These are phyloP conservation scores for Candida sanyaensis DNA, from an alignment of 1,139 yeast species.

Conservation along the genomic window DNA sequence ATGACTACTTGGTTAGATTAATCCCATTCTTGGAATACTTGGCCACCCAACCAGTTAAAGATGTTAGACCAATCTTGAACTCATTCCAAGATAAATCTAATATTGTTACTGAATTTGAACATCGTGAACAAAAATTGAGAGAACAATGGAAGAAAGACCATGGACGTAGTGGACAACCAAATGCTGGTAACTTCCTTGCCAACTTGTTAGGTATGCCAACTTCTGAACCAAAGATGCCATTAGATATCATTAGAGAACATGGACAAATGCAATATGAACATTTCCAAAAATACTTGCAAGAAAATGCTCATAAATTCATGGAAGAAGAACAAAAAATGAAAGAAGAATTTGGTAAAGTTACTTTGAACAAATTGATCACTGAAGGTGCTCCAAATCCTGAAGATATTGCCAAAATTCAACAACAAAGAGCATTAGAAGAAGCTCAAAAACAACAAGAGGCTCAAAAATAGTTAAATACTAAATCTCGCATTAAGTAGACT, in stretches of 20 bases:
- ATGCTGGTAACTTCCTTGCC: slow-evolving; percentile 55
- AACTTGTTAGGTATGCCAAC: slow-evolving; percentile 63
- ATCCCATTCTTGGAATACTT: slow-evolving; percentile 94
- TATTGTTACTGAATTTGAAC: slow-evolving; percentile 71
- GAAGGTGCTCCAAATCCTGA: slow-evolving; percentile 88
- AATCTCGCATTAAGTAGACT: not conserved
- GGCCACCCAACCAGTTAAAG: slow-evolving; percentile 88
- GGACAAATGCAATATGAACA: slow-evolving; percentile 89
- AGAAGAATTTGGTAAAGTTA: slow-evolving; percentile 77
- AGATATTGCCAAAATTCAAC: slow-evolving; percentile 73
- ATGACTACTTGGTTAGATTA: slow-evolving; percentile 73
- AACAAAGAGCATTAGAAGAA: slow-evolving; percentile 30
- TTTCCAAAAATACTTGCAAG: slow-evolving; percentile 80
- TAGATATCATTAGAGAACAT: slow-evolving; percentile 87
- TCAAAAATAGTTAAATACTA: not conserved
- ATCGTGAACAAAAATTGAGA: slow-evolving; percentile 77
- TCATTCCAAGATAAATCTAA: slow-evolving; percentile 66
- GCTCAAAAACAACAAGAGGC: slow-evolving; percentile 14
- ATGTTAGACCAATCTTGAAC: slow-evolving; percentile 83
- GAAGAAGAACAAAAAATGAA: slow-evolving; percentile 79
- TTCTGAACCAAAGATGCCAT: slow-evolving; percentile 79
- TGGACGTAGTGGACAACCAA: slow-evolving; percentile 42
- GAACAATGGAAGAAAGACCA: slow-evolving; percentile 67
- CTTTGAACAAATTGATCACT: slow-evolving; percentile 79
- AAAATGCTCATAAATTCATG: slow-evolving; percentile 84